Evolutionary conservation across 345 rosid genomes (phyloP).

Genomic region (Citrus australasica): DNA sequence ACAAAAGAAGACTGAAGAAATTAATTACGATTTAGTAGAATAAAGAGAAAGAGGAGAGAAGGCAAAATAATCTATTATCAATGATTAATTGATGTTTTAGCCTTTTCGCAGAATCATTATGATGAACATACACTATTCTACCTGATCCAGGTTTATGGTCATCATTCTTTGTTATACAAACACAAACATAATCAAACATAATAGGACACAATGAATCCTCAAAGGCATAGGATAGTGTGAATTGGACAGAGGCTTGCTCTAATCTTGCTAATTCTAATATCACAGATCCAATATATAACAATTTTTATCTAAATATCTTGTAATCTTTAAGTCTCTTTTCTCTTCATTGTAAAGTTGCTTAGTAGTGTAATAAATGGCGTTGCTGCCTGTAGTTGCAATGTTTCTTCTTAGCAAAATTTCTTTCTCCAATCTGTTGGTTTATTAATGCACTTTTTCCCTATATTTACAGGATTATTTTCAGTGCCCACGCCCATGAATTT

Average conservation of each 20-base stretch:
- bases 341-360: neutral
- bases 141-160: neutral
- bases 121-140: neutral
- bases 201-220: no score
- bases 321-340: neutral
- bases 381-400: neutral
- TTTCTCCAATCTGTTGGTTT: neutral
- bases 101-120: neutral
- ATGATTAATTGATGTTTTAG: neutral
- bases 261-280: no score
- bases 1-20: neutral
- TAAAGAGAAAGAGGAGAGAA: neutral
- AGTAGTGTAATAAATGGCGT: neutral
- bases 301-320: neutral
- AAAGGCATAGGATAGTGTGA: no score
- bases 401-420: neutral
- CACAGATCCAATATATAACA: no score
- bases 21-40: neutral
- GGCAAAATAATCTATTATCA: neutral
- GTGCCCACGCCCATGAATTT: conserved; percentile 49
- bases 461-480: conserved; percentile 44
- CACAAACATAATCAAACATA: no score
- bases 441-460: neutral
- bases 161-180: no score
- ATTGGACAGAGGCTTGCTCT: no score